Base-by-base conservation (phyloP, 176 grass and related monocot genomes). In the Musa acuminata region DNA sequence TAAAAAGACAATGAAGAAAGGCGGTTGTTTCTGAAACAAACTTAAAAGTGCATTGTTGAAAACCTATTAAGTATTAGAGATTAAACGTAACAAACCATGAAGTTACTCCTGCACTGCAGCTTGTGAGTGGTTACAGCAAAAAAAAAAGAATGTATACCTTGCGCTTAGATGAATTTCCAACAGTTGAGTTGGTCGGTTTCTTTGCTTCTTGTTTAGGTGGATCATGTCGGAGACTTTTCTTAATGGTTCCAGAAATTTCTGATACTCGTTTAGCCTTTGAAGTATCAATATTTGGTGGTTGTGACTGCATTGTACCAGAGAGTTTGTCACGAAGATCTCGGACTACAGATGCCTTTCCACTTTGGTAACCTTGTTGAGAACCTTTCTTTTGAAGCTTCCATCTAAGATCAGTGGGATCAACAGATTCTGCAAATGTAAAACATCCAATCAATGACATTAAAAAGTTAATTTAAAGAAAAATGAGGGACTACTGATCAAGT, bases 261-360 rank as follows among this genome's bases (percentile, higher is more conserved):
- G 91, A 86, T 29, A 65, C 60, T 49, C 88, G 86, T 81, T 89
- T 94, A 51, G 48, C 51, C 69, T 86, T 89, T 67, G 73, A 75
- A 75, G 82, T 73, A 52, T 84, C 80, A 68, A 11, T 62, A 20
- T 89, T 89, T 71, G 79, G 72, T 72, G 84, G 80, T 65, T 86
- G 91, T 24, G 76, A 72, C 68, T 89, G 82, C 84, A 89, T 84
- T 72, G 81, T 81, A 55, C 96, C 96, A 68, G 91, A 94, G 81
- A 99, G 72, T 78, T 83, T 95, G 72, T 99, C 96, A 62, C 96
- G 88, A 58, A 99, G 78, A 89, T 99, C 96, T 67, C 78, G 83
- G 20, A 87, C 62, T 35, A 74, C 82, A 51, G 79, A 84, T 59
- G n/a, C 57, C 67, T 48, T 88, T 76, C 64, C 75, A 57, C 74